phyloP scores from a whole-genome alignment of 2,329 filamentous ascomycete genomes.

The Clarireedia hainanense region DNA sequence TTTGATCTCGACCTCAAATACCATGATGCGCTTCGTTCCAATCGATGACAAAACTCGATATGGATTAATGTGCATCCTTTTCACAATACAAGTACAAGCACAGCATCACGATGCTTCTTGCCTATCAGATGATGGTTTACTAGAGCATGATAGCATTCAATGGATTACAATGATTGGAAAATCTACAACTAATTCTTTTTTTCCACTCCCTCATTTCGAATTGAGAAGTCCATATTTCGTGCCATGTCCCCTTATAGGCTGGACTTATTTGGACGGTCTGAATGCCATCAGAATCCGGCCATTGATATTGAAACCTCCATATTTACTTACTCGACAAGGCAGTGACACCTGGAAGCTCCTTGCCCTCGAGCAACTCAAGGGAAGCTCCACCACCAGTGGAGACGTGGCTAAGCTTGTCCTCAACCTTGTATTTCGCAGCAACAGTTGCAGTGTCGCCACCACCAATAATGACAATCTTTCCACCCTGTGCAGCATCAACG shows the following conservation, averaged over 20 bases:
- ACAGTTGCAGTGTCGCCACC: constrained; percentile 98
- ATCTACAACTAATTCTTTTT: background rate
- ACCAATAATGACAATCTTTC: constrained; percentile 97
- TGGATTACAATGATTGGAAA: background rate
- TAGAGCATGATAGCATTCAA: background rate
- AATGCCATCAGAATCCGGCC: constrained; percentile 22
- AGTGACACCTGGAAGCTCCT: constrained; percentile 88
- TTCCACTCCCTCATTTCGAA: background rate
- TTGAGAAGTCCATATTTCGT: constrained; percentile 6
- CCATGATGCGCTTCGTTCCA: background rate
- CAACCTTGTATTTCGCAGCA: constrained; percentile 91
- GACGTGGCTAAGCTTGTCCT: constrained; percentile 97
- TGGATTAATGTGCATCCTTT: background rate
- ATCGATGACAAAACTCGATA: background rate
- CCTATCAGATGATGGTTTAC: background rate
- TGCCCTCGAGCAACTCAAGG: constrained; percentile 94
- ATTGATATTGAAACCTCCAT: constrained; percentile 8
- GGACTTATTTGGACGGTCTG: constrained; percentile 24
- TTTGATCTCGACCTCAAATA: no score
- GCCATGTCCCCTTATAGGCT: constrained; percentile 24
- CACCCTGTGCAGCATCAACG: constrained; percentile 69
- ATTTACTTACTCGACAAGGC: constrained; percentile 75
- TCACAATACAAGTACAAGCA: background rate
- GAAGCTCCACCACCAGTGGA: constrained; percentile 94
- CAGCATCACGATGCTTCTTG: background rate